Conservation (phyloP, 208 protist species). For the Herpetomonas samuelpessoai region DNA sequence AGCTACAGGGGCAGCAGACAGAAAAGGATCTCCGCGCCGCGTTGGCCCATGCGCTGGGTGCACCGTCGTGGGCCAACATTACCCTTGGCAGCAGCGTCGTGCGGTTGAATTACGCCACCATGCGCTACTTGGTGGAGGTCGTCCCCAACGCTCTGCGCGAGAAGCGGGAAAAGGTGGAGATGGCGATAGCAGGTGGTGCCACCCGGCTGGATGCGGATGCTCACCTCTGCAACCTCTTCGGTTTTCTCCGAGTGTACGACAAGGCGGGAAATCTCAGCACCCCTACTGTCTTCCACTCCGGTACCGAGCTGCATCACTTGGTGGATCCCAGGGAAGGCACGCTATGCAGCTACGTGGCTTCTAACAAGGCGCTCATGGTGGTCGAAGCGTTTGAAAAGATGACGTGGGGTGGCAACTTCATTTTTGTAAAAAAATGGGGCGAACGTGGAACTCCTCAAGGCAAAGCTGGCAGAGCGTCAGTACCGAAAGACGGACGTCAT, state of each 20-base stretch:
- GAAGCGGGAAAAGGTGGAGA: background rate
- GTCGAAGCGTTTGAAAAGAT: constrained; percentile 13
- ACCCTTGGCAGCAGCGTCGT: background rate
- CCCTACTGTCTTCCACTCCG: constrained; percentile 13
- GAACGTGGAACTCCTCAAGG: constrained; percentile 4
- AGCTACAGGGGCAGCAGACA: constrained; percentile 7
- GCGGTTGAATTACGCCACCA: background rate
- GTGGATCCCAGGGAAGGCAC: constrained; percentile 8
- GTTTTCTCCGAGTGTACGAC: constrained; percentile 13
- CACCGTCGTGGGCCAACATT: background rate
- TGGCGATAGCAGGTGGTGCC: no score
- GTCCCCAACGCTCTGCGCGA: background rate
- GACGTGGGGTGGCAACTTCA: constrained; percentile 22
- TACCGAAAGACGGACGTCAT: constrained; percentile 20
- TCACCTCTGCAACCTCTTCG: constrained; percentile 3
- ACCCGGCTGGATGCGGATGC: background rate
- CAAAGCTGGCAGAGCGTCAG: constrained; percentile 20
- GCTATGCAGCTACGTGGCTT: constrained; percentile 11
- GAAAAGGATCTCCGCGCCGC: constrained; percentile 18
- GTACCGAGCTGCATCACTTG: constrained; percentile 9
- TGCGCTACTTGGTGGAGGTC: background rate
- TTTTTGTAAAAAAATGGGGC: constrained; percentile 8
- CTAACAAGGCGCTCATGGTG: background rate
- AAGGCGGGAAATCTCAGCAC: background rate
- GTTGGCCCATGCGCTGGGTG: constrained; percentile 30